Evolutionary conservation across 2,329 filamentous ascomycete genomes (phyloP).

Genomic region (Microascus cirrosus): DNA sequence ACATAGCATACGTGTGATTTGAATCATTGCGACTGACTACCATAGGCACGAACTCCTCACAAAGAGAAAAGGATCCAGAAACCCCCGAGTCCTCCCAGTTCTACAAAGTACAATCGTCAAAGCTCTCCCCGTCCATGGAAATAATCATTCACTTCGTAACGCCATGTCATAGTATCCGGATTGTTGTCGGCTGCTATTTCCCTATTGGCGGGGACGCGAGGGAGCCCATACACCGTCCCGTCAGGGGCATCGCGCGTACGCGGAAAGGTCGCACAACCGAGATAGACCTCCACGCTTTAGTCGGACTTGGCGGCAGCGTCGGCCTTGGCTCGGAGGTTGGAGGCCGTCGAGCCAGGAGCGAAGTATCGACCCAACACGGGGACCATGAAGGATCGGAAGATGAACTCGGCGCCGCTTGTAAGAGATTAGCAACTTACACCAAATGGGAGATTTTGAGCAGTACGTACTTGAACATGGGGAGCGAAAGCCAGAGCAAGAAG

Average conservation of each 20-base stretch:
- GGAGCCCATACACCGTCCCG: not conserved
- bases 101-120: not conserved
- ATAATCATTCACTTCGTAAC: not conserved
- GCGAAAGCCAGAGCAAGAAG: constrained; percentile 93
- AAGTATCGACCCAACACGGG: constrained; percentile 94
- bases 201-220: not conserved
- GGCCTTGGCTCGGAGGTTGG: constrained; percentile 81
- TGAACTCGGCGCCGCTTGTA: constrained; percentile 76
- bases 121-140: not conserved
- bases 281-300: constrained; percentile 27
- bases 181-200: not conserved
- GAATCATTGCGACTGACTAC: not conserved
- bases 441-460: constrained; percentile 11
- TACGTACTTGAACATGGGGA: constrained; percentile 82
- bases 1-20: not conserved
- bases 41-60: not conserved
- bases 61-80: not conserved
- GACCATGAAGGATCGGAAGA: constrained; percentile 93
- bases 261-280: not conserved
- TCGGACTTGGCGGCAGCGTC: constrained; percentile 63
- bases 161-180: not conserved
- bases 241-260: not conserved
- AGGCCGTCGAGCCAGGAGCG: constrained; percentile 59
- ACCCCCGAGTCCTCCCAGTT: not conserved
- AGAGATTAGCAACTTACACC: constrained; percentile 6